phyloP scores from a whole-genome alignment of 2,329 filamentous ascomycete species.

The Cercospora berteroae region DNA sequence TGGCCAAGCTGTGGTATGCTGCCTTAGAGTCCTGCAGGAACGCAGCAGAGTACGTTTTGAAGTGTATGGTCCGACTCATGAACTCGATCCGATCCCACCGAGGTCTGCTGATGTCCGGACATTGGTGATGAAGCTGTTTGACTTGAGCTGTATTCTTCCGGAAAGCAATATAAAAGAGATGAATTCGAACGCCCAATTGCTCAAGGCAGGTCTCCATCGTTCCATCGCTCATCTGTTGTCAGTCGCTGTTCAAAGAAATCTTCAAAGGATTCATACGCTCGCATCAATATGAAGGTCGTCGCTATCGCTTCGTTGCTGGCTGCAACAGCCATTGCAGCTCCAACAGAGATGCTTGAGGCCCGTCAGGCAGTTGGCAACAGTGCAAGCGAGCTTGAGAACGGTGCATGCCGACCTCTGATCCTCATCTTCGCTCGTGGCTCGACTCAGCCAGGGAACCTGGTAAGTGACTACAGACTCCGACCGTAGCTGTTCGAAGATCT shows the following conservation, averaged over 20 bases:
- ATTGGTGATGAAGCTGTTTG: background rate
- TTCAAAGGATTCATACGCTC: background rate
- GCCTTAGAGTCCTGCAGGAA: background rate
- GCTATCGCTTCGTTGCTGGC: constrained; percentile 6
- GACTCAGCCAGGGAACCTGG: constrained; percentile 54
- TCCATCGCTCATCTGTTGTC: background rate
- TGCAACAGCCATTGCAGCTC: constrained; percentile 11
- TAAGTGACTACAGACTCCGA: background rate
- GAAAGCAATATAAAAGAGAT: background rate
- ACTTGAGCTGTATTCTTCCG: background rate
- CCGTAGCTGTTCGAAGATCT: background rate
- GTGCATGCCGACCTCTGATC: constrained; percentile 48
- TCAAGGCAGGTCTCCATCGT: background rate
- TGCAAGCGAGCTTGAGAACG: constrained; percentile 23
- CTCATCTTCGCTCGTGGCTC: constrained; percentile 58
- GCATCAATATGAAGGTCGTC: constrained; percentile 1
- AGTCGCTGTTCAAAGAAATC: background rate
- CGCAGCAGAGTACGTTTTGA: background rate
- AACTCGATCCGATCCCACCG: background rate
- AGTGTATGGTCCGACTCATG: background rate
- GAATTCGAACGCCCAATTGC: background rate
- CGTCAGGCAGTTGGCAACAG: constrained; percentile 2
- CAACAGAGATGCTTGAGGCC: constrained; percentile 1
- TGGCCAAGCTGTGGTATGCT: background rate
- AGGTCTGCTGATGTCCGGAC: background rate